Base-by-base conservation (phyloP, 768 basidiomycete species). In the Ramaria sp. region DNA sequence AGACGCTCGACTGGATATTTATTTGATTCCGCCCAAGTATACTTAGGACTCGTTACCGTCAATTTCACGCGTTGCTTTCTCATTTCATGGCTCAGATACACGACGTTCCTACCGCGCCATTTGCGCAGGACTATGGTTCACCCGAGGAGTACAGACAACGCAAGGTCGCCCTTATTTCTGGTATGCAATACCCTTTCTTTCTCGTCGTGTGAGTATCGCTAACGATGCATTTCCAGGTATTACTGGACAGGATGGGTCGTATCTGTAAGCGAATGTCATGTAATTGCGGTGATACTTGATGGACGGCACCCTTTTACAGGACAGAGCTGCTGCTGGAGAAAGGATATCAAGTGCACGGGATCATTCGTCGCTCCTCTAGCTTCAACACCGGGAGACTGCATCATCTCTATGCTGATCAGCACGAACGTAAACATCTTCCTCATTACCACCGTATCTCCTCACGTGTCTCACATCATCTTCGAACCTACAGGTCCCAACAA, bases 361-460 rank as follows among this genome's bases (percentile, higher is more conserved):
- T 96, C 73, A 96, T 98, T 64, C 88, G 94, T 63, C 88, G 94
- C 58, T 96, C 93, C 33, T 97, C 95, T 20, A 93, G 89, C 64
- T 98, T 98, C 83, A 98, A 98, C 73, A 98, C 94, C 55, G 88
- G 88, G 64, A 86, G 94, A 66, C 75, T 98, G 65, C 87, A 95
- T 65, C 91, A 96, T 71, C 81, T 97, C 24, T 94, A 94, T 71
- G 82, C 81, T 63, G 94, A 96, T 70, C 87, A 88, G 63, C 93
- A 95, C 65, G 91, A 94, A 68, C 83, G 91, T 91, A 69, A 63
- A 86, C 73, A 39, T 22, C 31, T 60, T 45, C 45, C 22, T 50
- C 56, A 22, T 24, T 0, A 34, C 11, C 33, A 34, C 11, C 33
- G 30, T 45, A 27, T 37, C 53, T 27, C 15, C 7, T 39, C 37